Percentiles rank a stretch among this genome's conserved stretches.
Evolutionary conservation across 371 early-diverging fungal genomes (phyloP).

Genomic region (Blakeslea trispora): DNA sequence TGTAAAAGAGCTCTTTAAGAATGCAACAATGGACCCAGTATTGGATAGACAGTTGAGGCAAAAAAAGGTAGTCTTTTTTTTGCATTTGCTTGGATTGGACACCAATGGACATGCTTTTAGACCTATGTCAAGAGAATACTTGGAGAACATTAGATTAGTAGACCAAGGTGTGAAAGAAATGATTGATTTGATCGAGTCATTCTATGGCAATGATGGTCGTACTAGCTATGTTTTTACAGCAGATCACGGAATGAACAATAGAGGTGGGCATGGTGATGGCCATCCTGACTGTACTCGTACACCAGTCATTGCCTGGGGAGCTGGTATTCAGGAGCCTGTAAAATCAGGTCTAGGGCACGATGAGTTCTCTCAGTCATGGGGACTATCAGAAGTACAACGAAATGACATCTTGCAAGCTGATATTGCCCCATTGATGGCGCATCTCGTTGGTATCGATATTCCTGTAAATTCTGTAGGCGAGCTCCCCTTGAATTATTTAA

Average conservation of each 20-base stretch:
- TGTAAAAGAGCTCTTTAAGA: slow-evolving; percentile 48
- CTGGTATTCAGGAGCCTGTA: slow-evolving; percentile 74
- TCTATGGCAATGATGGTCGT: slow-evolving; percentile 77
- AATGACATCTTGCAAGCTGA: slow-evolving; percentile 92
- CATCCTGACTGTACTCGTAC: slow-evolving; percentile 94
- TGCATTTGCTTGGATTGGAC: slow-evolving; percentile 93
- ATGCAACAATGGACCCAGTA: slow-evolving; percentile 46
- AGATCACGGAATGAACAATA: slow-evolving; percentile 96
- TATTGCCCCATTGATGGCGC: slow-evolving; percentile 94
- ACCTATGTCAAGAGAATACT: slow-evolving; percentile 84
- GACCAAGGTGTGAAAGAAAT: slow-evolving; percentile 75
- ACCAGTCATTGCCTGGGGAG: slow-evolving; percentile 95
- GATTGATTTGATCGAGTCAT: slow-evolving; percentile 67
- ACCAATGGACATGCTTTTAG: slow-evolving; percentile 92
- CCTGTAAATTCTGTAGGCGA: slow-evolving; percentile 94
- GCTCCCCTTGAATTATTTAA: slow-evolving; percentile 78
- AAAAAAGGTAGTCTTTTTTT: slow-evolving; percentile 84
- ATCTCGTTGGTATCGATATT: slow-evolving; percentile 80
- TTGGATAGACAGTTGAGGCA: slow-evolving; percentile 63
- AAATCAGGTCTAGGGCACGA: slow-evolving; percentile 54
- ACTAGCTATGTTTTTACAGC: slow-evolving; percentile 92
- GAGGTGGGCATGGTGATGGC: slow-evolving; percentile 93
- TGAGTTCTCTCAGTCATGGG: slow-evolving; percentile 72
- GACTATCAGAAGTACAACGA: slow-evolving; percentile 55
- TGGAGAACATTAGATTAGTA: slow-evolving; percentile 80